phyloP scores from a whole-genome alignment of 164 flowering plant species.

The Vitis rotundifolia region DNA sequence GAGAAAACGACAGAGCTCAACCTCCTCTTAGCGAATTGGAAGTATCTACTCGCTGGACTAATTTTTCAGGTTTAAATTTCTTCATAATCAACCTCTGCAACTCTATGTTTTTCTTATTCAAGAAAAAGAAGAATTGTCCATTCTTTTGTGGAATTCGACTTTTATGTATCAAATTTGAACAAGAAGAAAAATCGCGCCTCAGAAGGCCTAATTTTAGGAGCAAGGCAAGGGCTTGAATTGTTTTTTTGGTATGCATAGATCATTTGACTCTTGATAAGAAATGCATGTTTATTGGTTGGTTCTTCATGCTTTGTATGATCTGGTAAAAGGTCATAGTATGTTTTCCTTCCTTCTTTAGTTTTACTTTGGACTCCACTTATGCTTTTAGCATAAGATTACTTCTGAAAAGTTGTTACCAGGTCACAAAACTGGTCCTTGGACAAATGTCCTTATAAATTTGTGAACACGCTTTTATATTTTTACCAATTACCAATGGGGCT shows the following conservation, averaged over 20 bases:
- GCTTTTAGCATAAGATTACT: constrained; percentile 14
- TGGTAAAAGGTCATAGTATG: constrained; percentile 12
- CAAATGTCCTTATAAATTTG: not conserved
- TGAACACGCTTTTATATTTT: no score
- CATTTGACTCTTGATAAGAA: not conserved
- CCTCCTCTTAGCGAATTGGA: constrained; percentile 85
- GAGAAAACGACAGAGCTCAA: constrained; percentile 67
- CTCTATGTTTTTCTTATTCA: not conserved
- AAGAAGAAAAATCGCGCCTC: no score
- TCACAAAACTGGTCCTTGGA: not conserved
- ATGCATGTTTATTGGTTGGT: not conserved
- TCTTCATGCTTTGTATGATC: constrained; percentile 1
- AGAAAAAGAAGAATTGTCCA: not conserved
- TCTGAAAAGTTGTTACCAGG: not conserved
- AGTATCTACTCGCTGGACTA: constrained; percentile 75
- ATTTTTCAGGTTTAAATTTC: constrained; percentile 67
- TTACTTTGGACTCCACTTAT: constrained; percentile 6
- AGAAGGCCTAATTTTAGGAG: not conserved
- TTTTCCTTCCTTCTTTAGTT: not conserved
- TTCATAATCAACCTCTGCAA: not conserved
- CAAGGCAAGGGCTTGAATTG: not conserved
- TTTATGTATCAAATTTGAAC: no score
- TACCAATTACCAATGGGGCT: no score
- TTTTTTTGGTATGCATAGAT: not conserved
- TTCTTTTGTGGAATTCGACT: not conserved